Evolutionary conservation across 192 early-diverging fungal species (phyloP), one percentile per base, ranked within the genome.

Genomic region (Backusella tuberculispora): DNA sequence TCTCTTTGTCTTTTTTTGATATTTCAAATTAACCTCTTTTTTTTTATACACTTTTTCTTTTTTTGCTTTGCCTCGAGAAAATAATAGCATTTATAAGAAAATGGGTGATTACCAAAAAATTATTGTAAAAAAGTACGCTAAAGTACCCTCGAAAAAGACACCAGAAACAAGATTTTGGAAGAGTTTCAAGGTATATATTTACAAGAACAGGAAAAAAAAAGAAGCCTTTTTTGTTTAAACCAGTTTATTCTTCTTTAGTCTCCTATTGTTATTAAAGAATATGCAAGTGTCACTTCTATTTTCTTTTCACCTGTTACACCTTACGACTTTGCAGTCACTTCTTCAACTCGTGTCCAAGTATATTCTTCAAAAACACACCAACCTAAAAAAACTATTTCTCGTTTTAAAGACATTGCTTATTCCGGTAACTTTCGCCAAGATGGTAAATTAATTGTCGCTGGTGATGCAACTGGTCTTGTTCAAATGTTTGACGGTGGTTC

Each of bases 361-460:
- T 99, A 99, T 85, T 92, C 89, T 66, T 83, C 91, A 70, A 89
- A 89, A 74, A 95, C 93, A 4, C 88, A 93, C 60, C 84, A 92
- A 77, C 89, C 96, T 69, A 96, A 94, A 80, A 94, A 94, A 85
- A 91, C 96, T 17, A 90, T 98, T 74, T 92, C 95, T 46, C 91
- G 98, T 74, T 99, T 99, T 86, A 91, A 90, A 76, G 94, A 95
- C 74, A 87, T 90, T 9, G 98, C 95, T 14, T 95, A 89, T 78
- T 89, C 90, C 74, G 95, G 89, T 63, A 88, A 85, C 47, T 90
- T 95, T 66, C 85, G 98, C 45, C 82, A 83, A 3, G 97, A 98
- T 81, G 96, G 95, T 34, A 95, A 95, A 82, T 84, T 99, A 46
- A 75, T 99, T 21, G 93, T 98, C 17, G 96, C 96, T 10, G 96